Evolutionary conservation across 495 filamentous ascomycete species (phyloP).

Genomic region (Gamarada debralockiae): DNA sequence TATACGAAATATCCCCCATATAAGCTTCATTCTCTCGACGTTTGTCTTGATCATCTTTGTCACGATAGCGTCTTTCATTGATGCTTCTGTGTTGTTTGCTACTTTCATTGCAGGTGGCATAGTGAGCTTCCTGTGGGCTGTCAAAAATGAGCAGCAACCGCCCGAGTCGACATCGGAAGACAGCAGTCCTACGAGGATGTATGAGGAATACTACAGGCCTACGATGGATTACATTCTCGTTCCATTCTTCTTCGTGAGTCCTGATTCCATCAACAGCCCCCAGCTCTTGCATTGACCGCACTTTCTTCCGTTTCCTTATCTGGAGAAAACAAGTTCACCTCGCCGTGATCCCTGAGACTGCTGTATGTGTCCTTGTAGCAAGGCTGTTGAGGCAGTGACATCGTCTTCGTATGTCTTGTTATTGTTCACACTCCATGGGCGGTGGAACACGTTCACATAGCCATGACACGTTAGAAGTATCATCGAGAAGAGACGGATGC

Average conservation of each 20-base stretch:
- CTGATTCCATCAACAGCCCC: background rate
- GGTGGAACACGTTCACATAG: no score
- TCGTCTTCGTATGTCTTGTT: no score
- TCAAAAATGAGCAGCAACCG: background rate
- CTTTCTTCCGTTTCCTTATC: background rate
- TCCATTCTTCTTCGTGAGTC: constrained; percentile 70
- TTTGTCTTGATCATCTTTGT: constrained; percentile 49
- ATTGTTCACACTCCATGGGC: no score
- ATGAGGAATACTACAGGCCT: constrained; percentile 51
- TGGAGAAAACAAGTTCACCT: background rate
- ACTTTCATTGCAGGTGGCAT: constrained; percentile 64
- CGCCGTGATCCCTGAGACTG: no score
- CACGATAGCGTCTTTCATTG: constrained; percentile 55
- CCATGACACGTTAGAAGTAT: no score
- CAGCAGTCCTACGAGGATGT: constrained; percentile 30
- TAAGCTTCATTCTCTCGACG: constrained; percentile 14
- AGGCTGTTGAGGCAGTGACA: no score
- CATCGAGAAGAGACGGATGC: no score
- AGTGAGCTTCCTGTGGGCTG: constrained; percentile 16
- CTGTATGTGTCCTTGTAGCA: no score
- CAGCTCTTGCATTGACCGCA: background rate
- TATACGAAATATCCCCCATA: background rate
- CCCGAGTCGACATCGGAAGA: background rate
- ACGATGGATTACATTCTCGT: constrained; percentile 53
- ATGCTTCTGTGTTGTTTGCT: constrained; percentile 66